Evolutionary conservation across 805 yeast species (phyloP), one percentile per base, ranked within the genome.

Genomic region (Teunomyces kruisii): DNA sequence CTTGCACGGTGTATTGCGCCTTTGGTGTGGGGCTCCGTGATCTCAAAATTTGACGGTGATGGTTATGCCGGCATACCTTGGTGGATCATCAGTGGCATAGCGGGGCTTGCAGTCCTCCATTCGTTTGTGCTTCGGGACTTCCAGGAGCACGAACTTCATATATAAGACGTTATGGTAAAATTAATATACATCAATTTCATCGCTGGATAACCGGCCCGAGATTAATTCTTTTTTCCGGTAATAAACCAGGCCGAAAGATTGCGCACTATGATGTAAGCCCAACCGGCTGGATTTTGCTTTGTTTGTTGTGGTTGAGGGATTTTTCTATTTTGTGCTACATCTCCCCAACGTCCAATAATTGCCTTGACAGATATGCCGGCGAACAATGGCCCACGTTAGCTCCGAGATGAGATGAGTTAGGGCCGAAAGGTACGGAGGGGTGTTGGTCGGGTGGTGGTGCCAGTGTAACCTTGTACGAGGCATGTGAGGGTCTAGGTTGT

Each of bases 1-100:
- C 59, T 76, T 30, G 84, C 85, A 1, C 62, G 87, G 50, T 80
- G 76, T 42, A 35, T 75, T 0, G 86, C 81, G 2, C 88, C 87
- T 0, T 56, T 80, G 8, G 24, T 67, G 1, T 80, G 84, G 82
- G 87, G 87, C 3, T 64, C 53, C 19, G 46, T 70, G 27, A 67
- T 69, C 50, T 57, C 72, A 3, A 53, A 52, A 19, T 56, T 56
- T 26, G 70, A 68, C 17, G 36, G 12, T 2, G 4, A 6, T 1
- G 28, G 12, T 5, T 35, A n/a, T 12, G 28, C 15, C 9, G 38
- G 38, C 6, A 35, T 35, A 3, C 38, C 28, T 6, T 35, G 28
- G 38, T 35, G 38, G 38, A 19, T 35, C 4, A 10, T 35, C 13
- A 22, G 28, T 17, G 38, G 28, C n/a, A 35, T 35, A 16, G 38